Evolutionary conservation across 1,284 basidiomycete genomes (phyloP), one percentile per base, ranked within the genome.

Genomic region (Ustilago bromivora): DNA sequence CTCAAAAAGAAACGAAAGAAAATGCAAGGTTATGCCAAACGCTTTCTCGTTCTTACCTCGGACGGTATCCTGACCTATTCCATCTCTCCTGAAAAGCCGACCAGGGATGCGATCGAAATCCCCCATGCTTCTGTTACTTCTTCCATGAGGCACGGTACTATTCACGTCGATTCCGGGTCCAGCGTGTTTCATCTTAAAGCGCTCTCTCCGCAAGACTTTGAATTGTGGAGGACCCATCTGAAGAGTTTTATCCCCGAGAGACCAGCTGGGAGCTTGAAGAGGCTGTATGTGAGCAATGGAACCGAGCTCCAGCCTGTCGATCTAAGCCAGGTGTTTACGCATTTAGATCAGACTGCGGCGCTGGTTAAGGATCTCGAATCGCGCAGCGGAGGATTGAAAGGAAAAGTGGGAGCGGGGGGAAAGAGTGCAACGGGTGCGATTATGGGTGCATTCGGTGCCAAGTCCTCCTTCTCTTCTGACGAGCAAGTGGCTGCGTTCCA

Each of bases 1-100:
- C 73, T 85, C 54, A 85, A 85, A 63, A 85, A 85, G 79, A 85
- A 85, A 79, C 77, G 84, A 57, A 85, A 85, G 76, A 85, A 84
- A 71, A 85, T 85, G 80, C 84, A 85, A 56, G 84, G 84, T 17
- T 86, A 86, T 40, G 84, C 84, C 59, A 85, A 84, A 65, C 80
- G 84, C 41, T 86, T 76, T 72, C 82, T 86, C 34, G 71, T 82
- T 31, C 80, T 86, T 8, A 81, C 79, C 58, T 70, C 66, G 36
- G 68, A 86, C 51, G 84, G 84, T 52, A 71, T 78, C 28, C 79
- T 86, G 55, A 81, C 81, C 15, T 86, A 86, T 55, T 57, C 83
- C 0, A 61, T 82, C 52, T 54, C 61, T 34, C 82, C 82, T 32
- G 83, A 84, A 46, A 85, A 84, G 63, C 43, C 64, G 0, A 74